Conservation (phyloP, 148 eudicot genomes). For the Arbutus unedo region DNA sequence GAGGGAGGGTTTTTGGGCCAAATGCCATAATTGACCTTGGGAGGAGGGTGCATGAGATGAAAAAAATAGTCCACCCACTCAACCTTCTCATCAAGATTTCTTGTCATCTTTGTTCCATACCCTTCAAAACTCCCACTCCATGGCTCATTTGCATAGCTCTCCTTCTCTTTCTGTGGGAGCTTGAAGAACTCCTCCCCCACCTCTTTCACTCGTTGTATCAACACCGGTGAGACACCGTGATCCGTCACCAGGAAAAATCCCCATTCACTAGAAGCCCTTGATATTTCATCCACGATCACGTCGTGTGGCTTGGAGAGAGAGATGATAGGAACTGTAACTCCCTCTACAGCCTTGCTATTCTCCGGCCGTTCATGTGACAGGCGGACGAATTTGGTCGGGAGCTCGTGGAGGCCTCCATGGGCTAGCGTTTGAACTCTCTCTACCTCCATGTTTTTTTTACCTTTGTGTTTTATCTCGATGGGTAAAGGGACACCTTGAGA, state of each 20-base stretch:
- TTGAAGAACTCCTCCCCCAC: conserved; percentile 36
- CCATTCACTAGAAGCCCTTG: conserved; percentile 35
- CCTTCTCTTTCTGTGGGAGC: conserved; percentile 34
- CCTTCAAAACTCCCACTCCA: conserved; percentile 34
- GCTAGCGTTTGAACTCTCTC: conserved; percentile 36
- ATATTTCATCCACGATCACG: conserved; percentile 25
- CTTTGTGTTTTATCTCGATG: no score
- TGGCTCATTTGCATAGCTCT: conserved; percentile 42
- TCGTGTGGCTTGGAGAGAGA: conserved; percentile 29
- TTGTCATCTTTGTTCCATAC: conserved; percentile 42
- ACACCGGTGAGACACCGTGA: conserved; percentile 20
- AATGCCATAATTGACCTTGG: conserved; percentile 32
- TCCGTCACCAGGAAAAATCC: conserved; percentile 37
- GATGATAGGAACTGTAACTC: conserved; percentile 34
- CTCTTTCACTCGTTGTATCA: conserved; percentile 28
- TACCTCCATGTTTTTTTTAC: conserved; percentile 18
- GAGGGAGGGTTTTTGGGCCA: conserved; percentile 41
- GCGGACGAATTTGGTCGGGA: conserved; percentile 38
- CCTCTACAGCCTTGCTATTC: conserved; percentile 40
- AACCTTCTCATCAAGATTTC: conserved; percentile 30
- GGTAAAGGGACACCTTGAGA: not conserved
- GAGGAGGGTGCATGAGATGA: conserved; percentile 38
- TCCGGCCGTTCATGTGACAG: conserved; percentile 38
- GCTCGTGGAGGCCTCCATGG: conserved; percentile 18
- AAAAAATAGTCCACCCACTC: conserved; percentile 52